These are phyloP conservation scores for Mycena polygramma DNA, from an alignment of 768 basidiomycete species.

Conservation along the genomic window DNA sequence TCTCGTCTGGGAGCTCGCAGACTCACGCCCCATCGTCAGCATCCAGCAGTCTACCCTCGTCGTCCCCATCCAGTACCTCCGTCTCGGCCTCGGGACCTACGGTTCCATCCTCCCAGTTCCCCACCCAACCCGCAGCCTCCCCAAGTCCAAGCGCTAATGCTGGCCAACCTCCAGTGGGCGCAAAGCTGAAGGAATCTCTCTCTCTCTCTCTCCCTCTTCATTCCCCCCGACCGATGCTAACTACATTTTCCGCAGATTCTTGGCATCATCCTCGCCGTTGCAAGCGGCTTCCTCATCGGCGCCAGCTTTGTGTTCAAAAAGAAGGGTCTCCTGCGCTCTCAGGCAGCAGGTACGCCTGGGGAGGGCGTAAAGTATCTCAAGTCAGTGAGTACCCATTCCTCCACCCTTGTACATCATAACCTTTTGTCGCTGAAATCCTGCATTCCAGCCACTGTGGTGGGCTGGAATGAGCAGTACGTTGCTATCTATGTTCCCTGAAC, in stretches of 20 bases:
- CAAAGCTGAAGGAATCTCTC: slow-evolving; percentile 10
- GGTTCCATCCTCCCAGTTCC: background rate
- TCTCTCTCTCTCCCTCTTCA: no score
- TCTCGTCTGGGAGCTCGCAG: background rate
- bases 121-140: background rate
- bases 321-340: slow-evolving; percentile 85
- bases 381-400: slow-evolving; percentile 70
- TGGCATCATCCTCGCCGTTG: slow-evolving; percentile 81
- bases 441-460: slow-evolving; percentile 87
- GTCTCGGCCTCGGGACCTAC: background rate
- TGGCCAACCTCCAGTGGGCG: background rate
- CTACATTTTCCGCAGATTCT: slow-evolving; percentile 67
- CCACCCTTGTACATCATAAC: no score
- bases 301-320: slow-evolving; percentile 97
- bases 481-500: no score
- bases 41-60: background rate
- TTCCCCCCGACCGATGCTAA: background rate
- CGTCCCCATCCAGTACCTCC: background rate
- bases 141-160: background rate
- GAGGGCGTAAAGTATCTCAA: no score
- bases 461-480: slow-evolving; percentile 87
- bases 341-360: no score
- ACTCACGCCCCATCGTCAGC: background rate
- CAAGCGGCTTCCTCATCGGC: slow-evolving; percentile 90
- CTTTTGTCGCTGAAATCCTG: background rate